phyloP scores from a whole-genome alignment of 2,329 filamentous ascomycete species.

The Chaetomium sp. region DNA sequence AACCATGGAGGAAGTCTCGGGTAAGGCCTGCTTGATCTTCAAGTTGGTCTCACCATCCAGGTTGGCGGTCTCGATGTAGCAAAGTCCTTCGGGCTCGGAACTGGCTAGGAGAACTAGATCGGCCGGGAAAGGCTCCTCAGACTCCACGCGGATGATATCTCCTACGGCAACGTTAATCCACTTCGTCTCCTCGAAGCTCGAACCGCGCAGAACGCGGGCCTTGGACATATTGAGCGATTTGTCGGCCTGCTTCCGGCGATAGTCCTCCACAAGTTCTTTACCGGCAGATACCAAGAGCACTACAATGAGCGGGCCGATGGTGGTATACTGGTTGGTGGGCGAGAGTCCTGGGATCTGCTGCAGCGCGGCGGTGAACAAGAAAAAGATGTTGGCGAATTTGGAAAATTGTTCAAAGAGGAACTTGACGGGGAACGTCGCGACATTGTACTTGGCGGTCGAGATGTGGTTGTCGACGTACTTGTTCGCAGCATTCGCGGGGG shows the following conservation, averaged over 20 bases:
- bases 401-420: conserved; percentile 98
- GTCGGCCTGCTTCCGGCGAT: conserved; percentile 81
- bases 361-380: conserved; percentile 90
- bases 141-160: conserved; percentile 87
- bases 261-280: conserved; percentile 92
- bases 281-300: conserved; percentile 91
- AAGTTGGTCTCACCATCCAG: conserved; percentile 96
- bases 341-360: conserved; percentile 95
- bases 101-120: conserved; percentile 88
- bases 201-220: conserved; percentile 74
- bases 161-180: conserved; percentile 94
- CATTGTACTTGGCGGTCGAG: conserved; percentile 95
- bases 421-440: conserved; percentile 88
- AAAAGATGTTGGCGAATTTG: conserved; percentile 98
- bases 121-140: conserved; percentile 89
- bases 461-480: conserved; percentile 96
- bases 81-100: conserved; percentile 93
- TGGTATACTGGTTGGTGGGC: conserved; percentile 92
- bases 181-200: conserved; percentile 75
- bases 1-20: conserved; percentile 83
- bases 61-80: conserved; percentile 98
- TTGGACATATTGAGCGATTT: conserved; percentile 82
- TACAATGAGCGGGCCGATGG: conserved; percentile 85
- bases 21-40: conserved; percentile 96
- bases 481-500: conserved; percentile 79